Evolutionary conservation across 257 asterid genomes (phyloP), one percentile per base, ranked within the genome.

Genomic region (Phtheirospermum japonicum): DNA sequence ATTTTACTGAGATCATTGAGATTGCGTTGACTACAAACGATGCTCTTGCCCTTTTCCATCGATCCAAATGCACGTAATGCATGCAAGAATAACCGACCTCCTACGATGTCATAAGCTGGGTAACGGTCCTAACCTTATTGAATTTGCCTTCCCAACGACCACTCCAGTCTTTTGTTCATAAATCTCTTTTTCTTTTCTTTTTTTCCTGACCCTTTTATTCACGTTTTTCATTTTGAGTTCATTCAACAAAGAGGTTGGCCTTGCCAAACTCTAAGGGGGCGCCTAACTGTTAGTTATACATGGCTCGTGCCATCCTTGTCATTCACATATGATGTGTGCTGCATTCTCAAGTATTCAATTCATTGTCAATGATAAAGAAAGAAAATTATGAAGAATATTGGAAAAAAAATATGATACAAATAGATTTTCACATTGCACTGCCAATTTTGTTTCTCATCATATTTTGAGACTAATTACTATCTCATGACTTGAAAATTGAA

Each of bases 231-330:
- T 49, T 17, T 5, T 16, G 18, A 28, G 65, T 30, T 33, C 40
- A 54, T 60, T 68, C 72, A 61, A 67, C 81, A 77, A 59, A 61
- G 67, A 52, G 74, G 48, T 77, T 66, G 82, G 82, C 76, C 71
- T 23, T 61, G 68, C 78, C 82, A 66, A 57, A 73, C 59, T 66
- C 40, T 51, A 49, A 65, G 72, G 65, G 71, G 62, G 28, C 17
- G 61, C 78, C 82, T 77, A 76, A 76, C 32, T 67, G 30, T 58
- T 69, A 53, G 64, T 49, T 63, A 20, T 36, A 57, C 70, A 31
- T 23, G 16, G 18, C 54, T 19, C 14, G 45, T 8, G 45, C 45
- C n/a, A 6, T 65, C 56, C 17, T 33, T 3, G 45, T 30, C 37
- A 26, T 7, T 23, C 57, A 19, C 57, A 4, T 16, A 39, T 39